Base-by-base conservation (phyloP, 2,329 filamentous ascomycete species). In the Fusarium agapanthi region DNA sequence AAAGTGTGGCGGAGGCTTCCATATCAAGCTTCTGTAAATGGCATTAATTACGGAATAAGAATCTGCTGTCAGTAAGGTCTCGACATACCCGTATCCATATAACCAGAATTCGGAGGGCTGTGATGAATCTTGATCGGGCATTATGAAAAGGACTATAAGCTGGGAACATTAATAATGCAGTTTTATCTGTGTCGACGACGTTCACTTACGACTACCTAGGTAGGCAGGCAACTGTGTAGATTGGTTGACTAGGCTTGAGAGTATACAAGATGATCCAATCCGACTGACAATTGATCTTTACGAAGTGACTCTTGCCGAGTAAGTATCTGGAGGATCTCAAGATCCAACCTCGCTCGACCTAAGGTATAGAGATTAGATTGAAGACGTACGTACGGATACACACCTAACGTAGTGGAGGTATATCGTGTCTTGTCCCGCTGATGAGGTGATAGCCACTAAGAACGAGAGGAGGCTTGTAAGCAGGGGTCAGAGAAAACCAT, bases 1-100 rank as follows among this genome's bases (percentile, higher is more conserved):
- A 81, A 93, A 98, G 80, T 97, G 93, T 75, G 96, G 96, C 69
- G 96, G 96, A 63, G 96, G 95, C 82, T 98, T 99, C 95, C 95
- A 99, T 77, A 99, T 98, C 80, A 99, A 84, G 81, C 95, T 97
- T 84, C 95, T 85, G 64, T 37, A 48, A 57, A 53, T 24, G 15
- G 26, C 44, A 58, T 74, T 47, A 72, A 37, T 54, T 57, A 24
- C 26, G 34, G 60, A 28, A 54, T 32, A 56, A 58, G 75, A 67
- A 66, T 48, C 30, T 55, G 50, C 59, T 32, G 41, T 22, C 32
- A 60, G 43, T 67, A 26, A 48, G 32, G 24, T 26, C 30, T 44
- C 41, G 54, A 56, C 87, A 74, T 86, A 97, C 95, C 95, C 96
- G 80, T 98, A 99, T 70, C 96, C 96, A 82, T 97, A 98, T 50